Base-by-base conservation (phyloP, 805 yeast genomes). In the Gaillardinia entomophila region DNA sequence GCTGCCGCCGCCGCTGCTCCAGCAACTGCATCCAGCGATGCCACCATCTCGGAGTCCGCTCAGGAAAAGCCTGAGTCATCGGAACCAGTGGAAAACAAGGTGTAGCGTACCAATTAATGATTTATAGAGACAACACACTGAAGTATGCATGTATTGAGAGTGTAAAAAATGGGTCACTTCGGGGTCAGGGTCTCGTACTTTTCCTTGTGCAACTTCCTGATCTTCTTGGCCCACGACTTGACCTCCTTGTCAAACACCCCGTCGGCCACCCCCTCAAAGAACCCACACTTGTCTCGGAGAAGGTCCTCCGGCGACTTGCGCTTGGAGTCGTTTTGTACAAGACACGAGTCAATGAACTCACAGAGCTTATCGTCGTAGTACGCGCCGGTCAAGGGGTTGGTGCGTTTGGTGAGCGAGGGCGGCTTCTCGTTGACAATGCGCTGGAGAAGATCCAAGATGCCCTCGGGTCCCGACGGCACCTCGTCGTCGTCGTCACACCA, bases 361-460 rank as follows among this genome's bases (percentile, higher is more conserved):
- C 85, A 73, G 42, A 89, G 62, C 23, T 55, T 66, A 2, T 53
- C 42, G 27, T 76, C 73, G 46, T 64, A 79, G 3, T 37, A 37
- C 19, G 34, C 23, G 3, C 39, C 36, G 10, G 60, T 60, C 5
- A 36, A 29, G 2, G 42, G 48, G 46, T 69, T 57, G 45, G 50
- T 43, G 39, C 66, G 45, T 20, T 54, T 43, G 1, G 51, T 38
- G 29, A 89, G 66, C 1, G 72, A 64, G 8, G 98, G 98, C 0
- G 97, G 88, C 2, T 79, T 79, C 54, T 92, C 98, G 49, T 89
- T 86, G 16, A 92, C 98, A 27, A 92, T 89, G 46, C 96, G 66
- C 61, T 92, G 97, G 34, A 92, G 58, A 13, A 92, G 67, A 51
- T 92, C 98, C 42, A 92, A 66, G 27, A 92, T 90, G 1, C 96